Evolutionary conservation across 2,329 filamentous ascomycete species (phyloP).

Genomic region (Penicillium concentricum): DNA sequence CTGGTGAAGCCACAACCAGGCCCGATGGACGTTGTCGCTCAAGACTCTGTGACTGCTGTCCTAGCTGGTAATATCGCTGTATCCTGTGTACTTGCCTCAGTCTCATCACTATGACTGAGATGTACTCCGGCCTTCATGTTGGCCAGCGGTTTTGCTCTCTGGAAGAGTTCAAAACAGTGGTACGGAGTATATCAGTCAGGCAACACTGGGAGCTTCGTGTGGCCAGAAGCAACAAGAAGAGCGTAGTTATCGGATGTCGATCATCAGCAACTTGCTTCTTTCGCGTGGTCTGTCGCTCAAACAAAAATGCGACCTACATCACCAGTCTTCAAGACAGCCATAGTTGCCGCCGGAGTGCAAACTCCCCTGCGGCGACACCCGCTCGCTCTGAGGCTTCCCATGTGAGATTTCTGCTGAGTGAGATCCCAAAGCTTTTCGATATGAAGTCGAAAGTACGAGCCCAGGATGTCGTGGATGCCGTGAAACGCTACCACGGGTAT

Average conservation of each 20-base stretch:
- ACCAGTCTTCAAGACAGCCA: slow-evolving; percentile 41
- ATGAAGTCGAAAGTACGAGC: slow-evolving; percentile 37
- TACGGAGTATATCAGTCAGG: slow-evolving; percentile 42
- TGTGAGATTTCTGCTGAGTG: slow-evolving; percentile 38
- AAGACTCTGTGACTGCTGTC: slow-evolving; percentile 14
- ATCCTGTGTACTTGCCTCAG: slow-evolving; percentile 12
- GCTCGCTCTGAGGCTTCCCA: slow-evolving; percentile 43
- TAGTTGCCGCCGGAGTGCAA: slow-evolving; percentile 35
- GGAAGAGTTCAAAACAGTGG: slow-evolving; percentile 40
- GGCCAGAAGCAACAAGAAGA: slow-evolving; percentile 42
- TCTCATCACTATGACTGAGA: slow-evolving; percentile 35
- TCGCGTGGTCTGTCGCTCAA: slow-evolving; percentile 42
- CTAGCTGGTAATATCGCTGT: slow-evolving; percentile 15
- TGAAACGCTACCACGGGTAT: slow-evolving; percentile 43
- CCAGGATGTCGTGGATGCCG: slow-evolving; percentile 41
- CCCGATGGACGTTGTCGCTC: slow-evolving; percentile 29
- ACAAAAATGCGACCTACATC: slow-evolving; percentile 43
- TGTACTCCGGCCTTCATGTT: slow-evolving; percentile 41
- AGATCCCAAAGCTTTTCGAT: slow-evolving; percentile 43
- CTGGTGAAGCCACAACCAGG: slow-evolving; percentile 7
- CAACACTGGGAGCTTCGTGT: slow-evolving; percentile 44
- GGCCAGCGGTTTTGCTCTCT: slow-evolving; percentile 40
- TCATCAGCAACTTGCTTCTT: slow-evolving; percentile 41
- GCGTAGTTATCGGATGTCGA: slow-evolving; percentile 42
- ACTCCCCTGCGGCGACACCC: slow-evolving; percentile 32